These are phyloP conservation scores for Podospora fimiseda DNA, from an alignment of 495 filamentous ascomycete species.

Conservation along the genomic window DNA sequence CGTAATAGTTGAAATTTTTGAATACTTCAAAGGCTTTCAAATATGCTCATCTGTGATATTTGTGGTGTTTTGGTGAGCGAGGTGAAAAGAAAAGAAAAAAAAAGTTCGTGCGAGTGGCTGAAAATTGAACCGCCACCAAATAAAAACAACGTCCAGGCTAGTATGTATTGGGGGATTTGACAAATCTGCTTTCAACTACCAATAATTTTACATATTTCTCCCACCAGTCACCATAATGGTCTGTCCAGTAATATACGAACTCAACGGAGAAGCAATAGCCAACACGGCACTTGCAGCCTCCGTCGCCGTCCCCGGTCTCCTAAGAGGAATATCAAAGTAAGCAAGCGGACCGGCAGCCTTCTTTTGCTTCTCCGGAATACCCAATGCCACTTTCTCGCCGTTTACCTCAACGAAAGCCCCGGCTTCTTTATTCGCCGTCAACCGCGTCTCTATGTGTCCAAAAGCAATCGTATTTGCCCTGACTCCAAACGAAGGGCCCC, in stretches of 20 bases:
- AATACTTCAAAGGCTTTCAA: too few relatives aligned
- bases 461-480: conserved; percentile 79
- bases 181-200: too few relatives aligned
- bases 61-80: neutral
- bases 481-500: conserved; percentile 79
- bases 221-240: conserved; percentile 80
- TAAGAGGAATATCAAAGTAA: conserved; percentile 65
- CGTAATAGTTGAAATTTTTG: too few relatives aligned
- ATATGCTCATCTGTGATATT: too few relatives aligned
- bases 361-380: conserved; percentile 55
- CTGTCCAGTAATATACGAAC: conserved; percentile 78
- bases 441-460: conserved; percentile 67
- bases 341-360: conserved; percentile 27
- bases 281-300: conserved; percentile 76
- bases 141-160: too few relatives aligned
- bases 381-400: conserved; percentile 69
- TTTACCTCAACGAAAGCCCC: conserved; percentile 72
- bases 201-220: conserved; percentile 79
- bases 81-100: neutral
- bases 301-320: conserved; percentile 65
- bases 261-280: conserved; percentile 71
- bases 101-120: neutral
- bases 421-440: conserved; percentile 74
- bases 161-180: too few relatives aligned
- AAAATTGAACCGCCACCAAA: too few relatives aligned